Evolutionary conservation across 768 basidiomycete species (phyloP), one percentile per base, ranked within the genome.

Genomic region (Amanita phalloides): DNA sequence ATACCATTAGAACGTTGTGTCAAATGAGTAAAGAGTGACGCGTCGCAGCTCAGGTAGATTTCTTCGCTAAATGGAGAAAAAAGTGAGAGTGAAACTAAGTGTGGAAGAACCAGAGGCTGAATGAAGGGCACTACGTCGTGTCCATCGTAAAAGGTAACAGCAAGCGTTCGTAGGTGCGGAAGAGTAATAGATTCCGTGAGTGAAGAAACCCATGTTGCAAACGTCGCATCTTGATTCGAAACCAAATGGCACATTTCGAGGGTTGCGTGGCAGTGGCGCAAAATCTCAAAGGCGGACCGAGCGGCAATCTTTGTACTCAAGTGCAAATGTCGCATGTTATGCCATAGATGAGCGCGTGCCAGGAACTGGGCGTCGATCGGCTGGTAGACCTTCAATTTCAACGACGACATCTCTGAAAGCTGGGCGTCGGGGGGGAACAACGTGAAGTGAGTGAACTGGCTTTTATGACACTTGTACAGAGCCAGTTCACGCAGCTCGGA

Each of bases 371-470:
- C 5, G 30, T 45, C 28, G 28, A 45, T 45, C 17, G 28, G 28
- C n/a, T 45, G 44, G 44, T 45, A 45, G 17, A 45, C 44, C 44
- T 45, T 45, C 44, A 45, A 45, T 7, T 45, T 28, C 44, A 45
- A 30, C 14, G 28, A 45, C 8, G n/a, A 28, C 26, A 45, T 26
- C 8, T 45, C 44, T 30, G 44, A 45, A 14, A 45, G 28, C 14
- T 45, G 44, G 6, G 44, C 44, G 3, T 45, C 44, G 9, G 44
- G 28, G 1, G 44, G 44, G 14, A 45, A 45, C 28, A 45, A 30
- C 13, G 14, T 28, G n/a, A 45, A 45, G 28, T 13, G 44, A 20
- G 14, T n/a, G 28, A 45, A 45, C 14, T 30, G 44, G 44, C 44
- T 45, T 30, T 45, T 45, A 7, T 45, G 44, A 17, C 44, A 45